phyloP scores from a whole-genome alignment of 2,329 filamentous ascomycete species.

The Grosmannia serpens region DNA sequence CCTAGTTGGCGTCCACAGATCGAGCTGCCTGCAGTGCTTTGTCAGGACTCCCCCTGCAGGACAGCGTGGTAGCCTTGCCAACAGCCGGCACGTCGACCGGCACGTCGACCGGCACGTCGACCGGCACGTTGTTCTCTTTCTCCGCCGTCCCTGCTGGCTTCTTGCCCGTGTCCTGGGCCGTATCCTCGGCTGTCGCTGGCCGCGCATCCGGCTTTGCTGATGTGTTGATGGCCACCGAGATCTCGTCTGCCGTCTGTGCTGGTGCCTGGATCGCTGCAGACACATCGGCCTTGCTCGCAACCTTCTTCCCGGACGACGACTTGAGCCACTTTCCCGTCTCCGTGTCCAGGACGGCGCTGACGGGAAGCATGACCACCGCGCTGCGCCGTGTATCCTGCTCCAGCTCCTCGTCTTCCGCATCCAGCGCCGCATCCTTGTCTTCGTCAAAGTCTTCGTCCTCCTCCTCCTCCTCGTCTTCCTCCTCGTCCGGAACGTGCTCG shows the following conservation, averaged over 20 bases:
- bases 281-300: neutral
- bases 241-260: constrained; percentile 2
- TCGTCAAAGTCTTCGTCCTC: constrained; percentile 43
- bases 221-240: constrained; percentile 17
- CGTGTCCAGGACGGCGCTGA: constrained; percentile 30
- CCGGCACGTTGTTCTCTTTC: constrained; percentile 11
- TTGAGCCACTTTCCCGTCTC: constrained; percentile 19
- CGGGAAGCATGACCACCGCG: constrained; percentile 63
- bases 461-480: constrained; percentile 47
- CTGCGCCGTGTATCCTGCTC: constrained; percentile 45
- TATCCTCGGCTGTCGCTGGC: neutral
- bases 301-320: constrained; percentile 9
- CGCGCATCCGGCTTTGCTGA: neutral
- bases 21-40: constrained; percentile 43
- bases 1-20: neutral
- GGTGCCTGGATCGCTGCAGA: constrained; percentile 7
- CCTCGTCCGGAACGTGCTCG: constrained; percentile 51
- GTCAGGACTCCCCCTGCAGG: neutral
- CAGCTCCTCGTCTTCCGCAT: constrained; percentile 43
- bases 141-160: constrained; percentile 4
- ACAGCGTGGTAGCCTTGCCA: constrained; percentile 42
- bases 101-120: constrained; percentile 5
- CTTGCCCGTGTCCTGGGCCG: neutral
- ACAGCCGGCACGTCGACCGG: constrained; percentile 19
- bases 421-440: constrained; percentile 47